Base-by-base conservation (phyloP, 495 filamentous ascomycete species). In the Geoglossum glabrum region DNA sequence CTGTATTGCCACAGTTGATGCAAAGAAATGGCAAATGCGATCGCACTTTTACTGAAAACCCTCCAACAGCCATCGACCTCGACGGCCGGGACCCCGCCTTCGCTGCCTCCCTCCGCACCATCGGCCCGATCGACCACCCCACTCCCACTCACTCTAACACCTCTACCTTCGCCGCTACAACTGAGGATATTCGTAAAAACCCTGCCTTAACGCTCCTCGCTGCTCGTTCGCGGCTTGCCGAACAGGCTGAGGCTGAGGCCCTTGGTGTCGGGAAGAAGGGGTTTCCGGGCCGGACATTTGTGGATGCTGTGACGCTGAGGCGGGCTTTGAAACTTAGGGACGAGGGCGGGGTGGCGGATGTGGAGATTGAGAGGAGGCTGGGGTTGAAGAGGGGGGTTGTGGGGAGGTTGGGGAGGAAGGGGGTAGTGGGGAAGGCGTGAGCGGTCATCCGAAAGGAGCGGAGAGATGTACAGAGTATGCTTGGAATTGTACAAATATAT, bases 61-160 rank as follows among this genome's bases (percentile, higher is more conserved):
- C 11, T 6, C 26, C 36, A 54, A 54, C 60, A 83, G 80, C 78
- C n/a, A 79, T 84, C 59, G 76, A 82, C 64, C 70, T 80, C 59
- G 83, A 85, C 62, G 77, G 76, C 60, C 74, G 72, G n/a, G 80
- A 84, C 62, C 80, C 81, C 1, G 69, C 77, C 66, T 83, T 80
- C 67, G 78, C 76, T 54, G 73, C 73, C 61, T 79, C 78, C 54
- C 76, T 85, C 57, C 76, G 76, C 63, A 67, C 69, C 43, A 73
- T 87, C 61, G 83, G 83, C 57, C 75, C 83, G 57, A 82, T 85
- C 21, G 52, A 55, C 28, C 56, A 57, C 19, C 80, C 82, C 19
- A 70, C 70, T 57, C 79, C 80, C 10, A 79, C 76, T 31, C 65
- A 74, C 61, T 81, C 82, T 9, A 69, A 72, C 61, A 73, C 76